Evolutionary conservation across 495 filamentous ascomycete species (phyloP), one percentile per base, ranked within the genome.

Genomic region (Talaromyces borbonicus): DNA sequence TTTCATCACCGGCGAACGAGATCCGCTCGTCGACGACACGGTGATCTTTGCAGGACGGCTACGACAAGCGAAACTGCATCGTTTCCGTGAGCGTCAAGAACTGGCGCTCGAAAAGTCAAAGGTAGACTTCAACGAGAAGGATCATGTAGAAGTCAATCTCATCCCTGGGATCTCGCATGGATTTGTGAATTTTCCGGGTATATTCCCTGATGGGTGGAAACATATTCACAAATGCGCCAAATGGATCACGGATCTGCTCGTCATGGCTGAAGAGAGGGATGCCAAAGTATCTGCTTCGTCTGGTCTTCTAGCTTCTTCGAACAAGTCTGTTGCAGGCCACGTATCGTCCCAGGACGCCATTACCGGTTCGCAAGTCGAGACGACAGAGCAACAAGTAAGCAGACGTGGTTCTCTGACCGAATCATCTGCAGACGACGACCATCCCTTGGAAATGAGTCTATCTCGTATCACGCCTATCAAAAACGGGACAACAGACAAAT

Each of bases 21-120:
- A 98, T 55, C 92, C 92, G 1, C 67, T 98, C 0, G 90, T 96
- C 2, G 92, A 98, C 56, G 92, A 98, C 62, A 98, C 92, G 0
- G 85, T 94, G 2, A 87, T 98, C 47, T 95, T 98, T 52, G 89
- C 90, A 0, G 93, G 93, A 3, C 71, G 93, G 1, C 61, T 98
- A 6, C 73, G 88, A 11, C 77, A 89, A 33, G 88, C 86, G 5
- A 94, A 95, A 54, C 70, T 81, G 4, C 83, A 81, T 1, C 71
- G 71, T 26, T 83, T 81, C 62, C 56, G 64, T 5, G 75, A 80
- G 30, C 66, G 79, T 3, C 69, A 77, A 41, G 80, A 86, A 8
- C 56, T 85, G 7, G 83, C 82, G 0, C 62, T 87, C 0, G 67
- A 68, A 38, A 68, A 60, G 6, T 57, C 59, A 11, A 68, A 66